Evolutionary conservation across 2,329 filamentous ascomycete species (phyloP).

Genomic region (Ceratocystis diversiconidia): DNA sequence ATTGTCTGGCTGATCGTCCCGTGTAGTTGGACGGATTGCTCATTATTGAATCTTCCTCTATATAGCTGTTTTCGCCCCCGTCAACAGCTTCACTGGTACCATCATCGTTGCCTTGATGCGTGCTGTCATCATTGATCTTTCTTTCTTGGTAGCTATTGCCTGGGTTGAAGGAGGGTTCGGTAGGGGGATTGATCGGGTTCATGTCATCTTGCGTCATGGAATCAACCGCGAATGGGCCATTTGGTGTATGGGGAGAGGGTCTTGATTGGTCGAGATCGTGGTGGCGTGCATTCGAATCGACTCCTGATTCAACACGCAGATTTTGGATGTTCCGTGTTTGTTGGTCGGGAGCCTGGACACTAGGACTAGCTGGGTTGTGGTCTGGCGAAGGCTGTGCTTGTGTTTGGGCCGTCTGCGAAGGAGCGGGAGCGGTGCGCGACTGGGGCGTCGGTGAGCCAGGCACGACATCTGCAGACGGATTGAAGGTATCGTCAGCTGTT

Average conservation of each 20-base stretch:
- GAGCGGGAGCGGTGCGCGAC: conserved; percentile 11
- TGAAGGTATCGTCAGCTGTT: conserved; percentile 42
- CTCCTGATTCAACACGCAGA: background rate
- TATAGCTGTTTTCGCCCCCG: conserved; percentile 13
- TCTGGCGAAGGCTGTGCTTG: background rate
- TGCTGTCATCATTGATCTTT: background rate
- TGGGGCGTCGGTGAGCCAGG: conserved; percentile 20
- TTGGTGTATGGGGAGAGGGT: conserved; percentile 8
- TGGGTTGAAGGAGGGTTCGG: background rate
- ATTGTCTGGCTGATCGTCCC: background rate
- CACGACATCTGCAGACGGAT: conserved; percentile 33
- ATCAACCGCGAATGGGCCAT: background rate
- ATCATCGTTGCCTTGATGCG: background rate
- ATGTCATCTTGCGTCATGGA: conserved; percentile 7
- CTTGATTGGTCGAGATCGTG: background rate
- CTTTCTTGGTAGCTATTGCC: background rate
- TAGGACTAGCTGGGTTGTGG: background rate
- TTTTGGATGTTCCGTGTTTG: background rate
- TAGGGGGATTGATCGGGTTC: conserved; percentile 6
- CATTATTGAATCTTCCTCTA: conserved; percentile 12
- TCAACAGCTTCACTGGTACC: background rate
- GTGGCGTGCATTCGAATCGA: background rate
- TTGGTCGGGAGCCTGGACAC: background rate
- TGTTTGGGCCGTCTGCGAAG: background rate
- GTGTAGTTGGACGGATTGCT: conserved; percentile 2